Conservation (phyloP, 129 eudicot genomes). For the Sambucus nigra region DNA sequence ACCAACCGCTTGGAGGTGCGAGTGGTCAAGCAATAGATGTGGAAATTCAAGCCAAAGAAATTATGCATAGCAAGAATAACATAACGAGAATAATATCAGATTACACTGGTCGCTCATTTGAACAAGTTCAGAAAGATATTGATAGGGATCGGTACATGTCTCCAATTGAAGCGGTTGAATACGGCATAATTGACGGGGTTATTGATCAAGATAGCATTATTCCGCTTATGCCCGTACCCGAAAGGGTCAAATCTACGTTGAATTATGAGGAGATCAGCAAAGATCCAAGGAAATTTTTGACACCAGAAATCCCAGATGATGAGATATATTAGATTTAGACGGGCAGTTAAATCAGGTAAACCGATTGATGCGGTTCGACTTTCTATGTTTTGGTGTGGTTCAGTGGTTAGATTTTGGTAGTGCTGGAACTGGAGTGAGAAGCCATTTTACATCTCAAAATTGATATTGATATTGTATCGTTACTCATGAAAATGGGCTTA, state of each 20-base stretch:
- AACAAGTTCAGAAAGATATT: constrained; percentile 74
- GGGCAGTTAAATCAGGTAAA: not conserved
- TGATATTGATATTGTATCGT: too few relatives aligned
- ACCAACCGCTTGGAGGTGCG: constrained; percentile 90
- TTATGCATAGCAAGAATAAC: constrained; percentile 56
- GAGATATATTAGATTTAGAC: constrained; percentile 50
- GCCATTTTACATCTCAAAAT: too few relatives aligned
- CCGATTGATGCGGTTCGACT: too few relatives aligned
- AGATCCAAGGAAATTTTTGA: constrained; percentile 53
- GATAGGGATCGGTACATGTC: constrained; percentile 90
- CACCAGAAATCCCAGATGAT: constrained; percentile 88
- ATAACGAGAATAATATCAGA: constrained; percentile 46
- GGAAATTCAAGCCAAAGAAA: constrained; percentile 82
- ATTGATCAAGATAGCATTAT: constrained; percentile 76
- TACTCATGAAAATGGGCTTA: too few relatives aligned
- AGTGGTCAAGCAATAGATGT: constrained; percentile 78
- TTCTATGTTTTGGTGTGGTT: too few relatives aligned
- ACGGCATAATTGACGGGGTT: constrained; percentile 76
- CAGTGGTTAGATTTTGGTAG: too few relatives aligned
- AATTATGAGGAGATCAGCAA: constrained; percentile 41
- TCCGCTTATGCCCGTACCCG: constrained; percentile 82
- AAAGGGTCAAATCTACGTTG: constrained; percentile 47
- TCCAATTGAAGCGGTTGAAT: constrained; percentile 93
- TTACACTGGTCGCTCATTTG: constrained; percentile 54
- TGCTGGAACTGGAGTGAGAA: too few relatives aligned